Evolutionary conservation across 129 eudicot species (phyloP).

Genomic region (Chrysanthemum lavandulifolium): DNA sequence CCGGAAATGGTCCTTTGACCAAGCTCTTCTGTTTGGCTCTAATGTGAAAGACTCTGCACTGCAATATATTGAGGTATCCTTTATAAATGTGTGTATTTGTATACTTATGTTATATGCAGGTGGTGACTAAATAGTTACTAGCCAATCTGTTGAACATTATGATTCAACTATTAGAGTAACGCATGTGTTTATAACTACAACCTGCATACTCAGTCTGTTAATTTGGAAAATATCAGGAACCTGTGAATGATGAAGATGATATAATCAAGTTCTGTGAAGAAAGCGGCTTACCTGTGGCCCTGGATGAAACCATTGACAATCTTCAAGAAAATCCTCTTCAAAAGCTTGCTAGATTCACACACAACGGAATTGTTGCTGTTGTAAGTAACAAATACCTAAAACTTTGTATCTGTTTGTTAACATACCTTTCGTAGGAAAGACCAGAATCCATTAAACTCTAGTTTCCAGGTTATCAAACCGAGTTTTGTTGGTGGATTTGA

Average conservation of each 20-base stretch:
- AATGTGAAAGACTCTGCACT: constrained; percentile 59
- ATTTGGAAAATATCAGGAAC: constrained; percentile 60
- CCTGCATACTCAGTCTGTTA: not conserved
- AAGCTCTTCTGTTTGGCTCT: constrained; percentile 65
- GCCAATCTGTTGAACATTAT: no score
- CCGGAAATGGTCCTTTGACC: constrained; percentile 70
- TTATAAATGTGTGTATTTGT: not conserved
- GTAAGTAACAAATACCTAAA: constrained; percentile 43
- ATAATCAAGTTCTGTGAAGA: constrained; percentile 81
- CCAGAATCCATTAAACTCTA: not conserved
- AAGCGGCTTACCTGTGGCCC: constrained; percentile 86
- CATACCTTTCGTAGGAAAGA: not conserved
- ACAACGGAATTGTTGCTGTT: constrained; percentile 70
- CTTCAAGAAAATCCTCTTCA: constrained; percentile 58
- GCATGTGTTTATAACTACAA: constrained; percentile 2
- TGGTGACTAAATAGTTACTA: not conserved
- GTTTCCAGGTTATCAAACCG: constrained; percentile 85
- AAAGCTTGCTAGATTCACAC: constrained; percentile 58
- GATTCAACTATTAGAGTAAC: no score
- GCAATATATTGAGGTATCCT: constrained; percentile 80
- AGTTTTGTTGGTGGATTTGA: constrained; percentile 91
- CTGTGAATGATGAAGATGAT: constrained; percentile 70
- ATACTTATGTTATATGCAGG: not conserved
- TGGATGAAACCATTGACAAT: constrained; percentile 79
- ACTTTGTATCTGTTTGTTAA: constrained; percentile 1